phyloP scores from a whole-genome alignment of 2,329 filamentous ascomycete species.

The Xylariomycetidae sp. region DNA sequence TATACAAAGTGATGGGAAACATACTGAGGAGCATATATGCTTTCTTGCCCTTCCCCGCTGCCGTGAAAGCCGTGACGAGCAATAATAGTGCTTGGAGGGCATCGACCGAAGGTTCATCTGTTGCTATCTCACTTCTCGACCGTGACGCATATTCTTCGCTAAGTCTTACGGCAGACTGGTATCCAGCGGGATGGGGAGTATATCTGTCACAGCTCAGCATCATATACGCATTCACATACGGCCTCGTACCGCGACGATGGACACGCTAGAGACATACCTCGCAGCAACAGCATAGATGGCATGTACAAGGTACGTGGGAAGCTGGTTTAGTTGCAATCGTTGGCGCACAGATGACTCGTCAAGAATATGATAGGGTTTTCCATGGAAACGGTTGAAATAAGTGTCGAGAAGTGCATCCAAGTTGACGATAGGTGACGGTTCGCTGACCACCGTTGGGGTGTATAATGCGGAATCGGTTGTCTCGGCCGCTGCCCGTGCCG shows the following conservation, averaged over 20 bases:
- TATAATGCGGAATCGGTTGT: slow-evolving; percentile 35
- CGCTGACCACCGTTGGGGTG: slow-evolving; percentile 38
- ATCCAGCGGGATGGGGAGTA: slow-evolving; percentile 61
- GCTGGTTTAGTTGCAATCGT: slow-evolving; percentile 62
- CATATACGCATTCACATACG: slow-evolving; percentile 1
- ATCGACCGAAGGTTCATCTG: slow-evolving; percentile 77
- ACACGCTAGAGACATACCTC: slow-evolving; percentile 40
- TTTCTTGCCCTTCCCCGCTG: slow-evolving; percentile 75
- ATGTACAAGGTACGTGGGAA: slow-evolving; percentile 51
- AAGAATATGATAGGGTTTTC: slow-evolving; percentile 76
- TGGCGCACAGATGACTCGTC: slow-evolving; percentile 74
- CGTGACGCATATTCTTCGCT: slow-evolving; percentile 71
- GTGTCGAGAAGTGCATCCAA: slow-evolving; percentile 66
- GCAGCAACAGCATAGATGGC: slow-evolving; percentile 59
- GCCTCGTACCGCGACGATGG: not conserved
- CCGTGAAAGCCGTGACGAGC: slow-evolving; percentile 70
- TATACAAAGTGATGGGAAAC: too few species aligned
- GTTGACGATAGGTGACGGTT: slow-evolving; percentile 43
- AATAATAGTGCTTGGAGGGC: slow-evolving; percentile 71
- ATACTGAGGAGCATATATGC: slow-evolving; percentile 81
- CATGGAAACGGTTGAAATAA: slow-evolving; percentile 76
- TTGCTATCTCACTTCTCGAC: slow-evolving; percentile 66
- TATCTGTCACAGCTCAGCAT: slow-evolving; percentile 47
- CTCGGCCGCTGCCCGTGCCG: slow-evolving; percentile 27
- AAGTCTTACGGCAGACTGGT: slow-evolving; percentile 61